Conservation (phyloP, 176 grass and related monocot species). For the Carex pumila region DNA sequence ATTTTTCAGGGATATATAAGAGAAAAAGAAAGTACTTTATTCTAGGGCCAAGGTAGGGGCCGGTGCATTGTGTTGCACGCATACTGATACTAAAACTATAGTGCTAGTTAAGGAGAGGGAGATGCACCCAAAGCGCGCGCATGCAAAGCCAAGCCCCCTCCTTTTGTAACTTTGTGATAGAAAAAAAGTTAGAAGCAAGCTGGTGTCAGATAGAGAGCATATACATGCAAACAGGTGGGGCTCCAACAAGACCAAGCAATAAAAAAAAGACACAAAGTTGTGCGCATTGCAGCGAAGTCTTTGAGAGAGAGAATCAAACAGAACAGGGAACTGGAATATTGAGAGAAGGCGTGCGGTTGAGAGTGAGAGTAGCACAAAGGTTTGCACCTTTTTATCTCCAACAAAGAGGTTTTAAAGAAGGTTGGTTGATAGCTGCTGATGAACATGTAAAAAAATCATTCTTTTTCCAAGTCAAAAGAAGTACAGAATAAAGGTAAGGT, state of each 20-base stretch:
- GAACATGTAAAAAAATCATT: not conserved
- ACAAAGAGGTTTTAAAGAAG: not conserved
- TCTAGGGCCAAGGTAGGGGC: not conserved
- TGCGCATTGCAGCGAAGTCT: not conserved
- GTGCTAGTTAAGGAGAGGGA: not conserved
- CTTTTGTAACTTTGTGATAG: not conserved
- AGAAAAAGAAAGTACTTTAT: not conserved
- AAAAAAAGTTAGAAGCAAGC: not conserved
- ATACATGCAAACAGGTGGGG: not conserved
- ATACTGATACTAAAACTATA: not conserved
- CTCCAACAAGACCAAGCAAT: not conserved
- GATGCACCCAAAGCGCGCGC: not conserved
- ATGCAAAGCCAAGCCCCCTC: not conserved
- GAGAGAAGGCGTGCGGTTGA: not conserved
- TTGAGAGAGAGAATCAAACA: not conserved
- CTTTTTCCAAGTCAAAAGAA: not conserved
- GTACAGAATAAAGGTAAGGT: not conserved
- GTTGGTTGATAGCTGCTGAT: not conserved
- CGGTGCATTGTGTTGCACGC: slow-evolving; percentile 1
- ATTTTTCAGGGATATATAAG: not conserved
- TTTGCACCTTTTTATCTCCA: not conserved
- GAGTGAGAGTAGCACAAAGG: not conserved
- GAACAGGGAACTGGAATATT: not conserved
- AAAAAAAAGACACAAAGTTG: not conserved
- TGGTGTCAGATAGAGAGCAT: not conserved